phyloP scores from a whole-genome alignment of 1,284 basidiomycete genomes.

The Leccinum pachyderme region DNA sequence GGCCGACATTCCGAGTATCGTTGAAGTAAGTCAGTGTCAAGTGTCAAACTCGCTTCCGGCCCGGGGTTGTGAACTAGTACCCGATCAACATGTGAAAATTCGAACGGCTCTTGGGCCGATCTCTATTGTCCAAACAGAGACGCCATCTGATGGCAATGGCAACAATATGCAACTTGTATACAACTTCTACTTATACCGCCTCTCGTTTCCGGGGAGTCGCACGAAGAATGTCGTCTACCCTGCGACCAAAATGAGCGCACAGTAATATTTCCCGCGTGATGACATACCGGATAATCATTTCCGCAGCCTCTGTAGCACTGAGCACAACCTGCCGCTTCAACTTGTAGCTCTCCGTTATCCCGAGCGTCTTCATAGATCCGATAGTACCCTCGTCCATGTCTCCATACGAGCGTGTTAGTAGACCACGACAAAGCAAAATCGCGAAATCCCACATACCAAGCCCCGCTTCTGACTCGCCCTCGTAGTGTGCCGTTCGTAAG shows the following conservation, averaged over 20 bases:
- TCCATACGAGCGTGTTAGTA: constrained; percentile 28
- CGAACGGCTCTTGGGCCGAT: no score
- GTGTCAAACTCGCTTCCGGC: neutral
- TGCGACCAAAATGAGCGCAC: constrained; percentile 26
- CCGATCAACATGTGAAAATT: no score
- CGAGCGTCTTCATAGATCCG: constrained; percentile 85
- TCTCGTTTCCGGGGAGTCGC: constrained; percentile 65
- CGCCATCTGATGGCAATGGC: neutral
- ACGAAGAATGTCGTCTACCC: constrained; percentile 69
- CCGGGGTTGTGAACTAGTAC: no score
- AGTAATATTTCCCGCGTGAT: neutral
- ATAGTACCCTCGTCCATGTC: constrained; percentile 88
- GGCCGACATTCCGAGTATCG: constrained; percentile 25
- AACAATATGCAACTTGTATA: neutral
- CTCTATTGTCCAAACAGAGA: no score
- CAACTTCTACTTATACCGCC: constrained; percentile 44
- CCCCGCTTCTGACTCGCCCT: constrained; percentile 82
- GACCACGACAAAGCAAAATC: neutral
- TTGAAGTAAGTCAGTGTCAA: no score
- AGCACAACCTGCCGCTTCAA: constrained; percentile 94
- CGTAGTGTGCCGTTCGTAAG: constrained; percentile 92
- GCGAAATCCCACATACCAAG: constrained; percentile 54
- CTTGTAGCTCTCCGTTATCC: constrained; percentile 96
- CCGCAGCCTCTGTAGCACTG: constrained; percentile 94
- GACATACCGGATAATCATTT: constrained; percentile 94